Evolutionary conservation across 2,329 filamentous ascomycete genomes (phyloP).

Genomic region (Thermoascus crustaceus): DNA sequence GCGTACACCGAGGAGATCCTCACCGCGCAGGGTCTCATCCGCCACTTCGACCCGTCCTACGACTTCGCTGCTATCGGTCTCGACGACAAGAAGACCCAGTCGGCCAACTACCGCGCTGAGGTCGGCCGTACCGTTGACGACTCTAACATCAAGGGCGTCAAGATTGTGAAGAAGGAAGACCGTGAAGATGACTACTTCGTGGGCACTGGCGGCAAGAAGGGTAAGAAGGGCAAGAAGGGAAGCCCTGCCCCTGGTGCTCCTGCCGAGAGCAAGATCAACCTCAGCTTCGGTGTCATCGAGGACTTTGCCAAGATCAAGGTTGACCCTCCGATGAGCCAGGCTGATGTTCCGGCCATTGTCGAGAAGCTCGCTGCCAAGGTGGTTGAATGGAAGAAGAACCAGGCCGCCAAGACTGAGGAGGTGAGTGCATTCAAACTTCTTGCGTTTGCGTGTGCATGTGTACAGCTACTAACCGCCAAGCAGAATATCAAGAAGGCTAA

Average conservation of each 20-base stretch:
- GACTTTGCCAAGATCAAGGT: conserved; percentile 77
- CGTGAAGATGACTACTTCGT: conserved; percentile 78
- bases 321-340: conserved; percentile 77
- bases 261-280: conserved; percentile 60
- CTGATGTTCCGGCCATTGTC: conserved; percentile 67
- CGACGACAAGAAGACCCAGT: conserved; percentile 35
- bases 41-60: conserved; percentile 81
- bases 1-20: conserved; percentile 92
- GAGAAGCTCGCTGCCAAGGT: conserved; percentile 94
- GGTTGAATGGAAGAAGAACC: conserved; percentile 81
- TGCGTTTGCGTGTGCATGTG: neutral
- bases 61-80: conserved; percentile 55
- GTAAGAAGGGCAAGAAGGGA: conserved; percentile 78
- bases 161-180: conserved; percentile 76
- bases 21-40: conserved; percentile 76
- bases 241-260: conserved; percentile 40
- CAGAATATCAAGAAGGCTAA: conserved; percentile 96
- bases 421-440: conserved; percentile 47
- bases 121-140: conserved; percentile 77
- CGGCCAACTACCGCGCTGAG: conserved; percentile 68
- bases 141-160: conserved; percentile 75
- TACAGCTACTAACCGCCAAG: conserved; percentile 20
- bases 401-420: conserved; percentile 80
- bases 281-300: conserved; percentile 85
- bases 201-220: conserved; percentile 67